Evolutionary conservation across 164 flowering plant genomes (phyloP), one percentile per base, ranked within the genome.

Genomic region (Vitis labrusca): DNA sequence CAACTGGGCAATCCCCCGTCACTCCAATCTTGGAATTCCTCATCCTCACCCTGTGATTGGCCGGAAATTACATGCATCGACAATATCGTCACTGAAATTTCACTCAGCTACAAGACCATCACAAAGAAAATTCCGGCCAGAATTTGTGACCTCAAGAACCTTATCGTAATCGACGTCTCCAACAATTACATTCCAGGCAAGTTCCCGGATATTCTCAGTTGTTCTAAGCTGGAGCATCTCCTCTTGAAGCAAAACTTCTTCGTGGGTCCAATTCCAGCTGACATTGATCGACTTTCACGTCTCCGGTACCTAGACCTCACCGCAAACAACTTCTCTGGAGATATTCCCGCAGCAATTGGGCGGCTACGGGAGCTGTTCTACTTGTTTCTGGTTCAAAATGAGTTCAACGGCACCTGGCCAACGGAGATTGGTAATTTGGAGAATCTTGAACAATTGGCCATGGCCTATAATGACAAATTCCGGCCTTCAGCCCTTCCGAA

Each of bases 261-360:
- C 54, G 86, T 80, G 50, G 97, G 97, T 7, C 55, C 64, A 0
- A 63, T 94, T 27, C 97, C 97, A 4, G 58, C 52, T 8, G 87
- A 85, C 19, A 77, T 94, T 37, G 70, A 84, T 74, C 77, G 76
- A 23, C 63, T 94, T 8, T 70, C 85, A 0, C 9, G 17, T 13
- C 84, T 94, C 57, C 61, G 17, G 8, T 56, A 37, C 71, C 73
- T 92, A 47, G 67, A 83, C 62, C 74, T 94, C 51, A 69, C 75
- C 1, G 86, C 49, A 0, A 94, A 94, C 75, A 87, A 88, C 70
- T 92, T 91, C 83, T 61, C 94, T 52, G 93, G 92, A 15, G 78
- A 88, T 55, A 81, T 94, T 29, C 97, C 97, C 0, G 63, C 75
- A 11, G 71, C 72, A 0, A 76, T 92, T 4, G 91, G 90, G 7